phyloP scores from a whole-genome alignment of 2,329 filamentous ascomycete species.

The Plectosphaerella plurivora region DNA sequence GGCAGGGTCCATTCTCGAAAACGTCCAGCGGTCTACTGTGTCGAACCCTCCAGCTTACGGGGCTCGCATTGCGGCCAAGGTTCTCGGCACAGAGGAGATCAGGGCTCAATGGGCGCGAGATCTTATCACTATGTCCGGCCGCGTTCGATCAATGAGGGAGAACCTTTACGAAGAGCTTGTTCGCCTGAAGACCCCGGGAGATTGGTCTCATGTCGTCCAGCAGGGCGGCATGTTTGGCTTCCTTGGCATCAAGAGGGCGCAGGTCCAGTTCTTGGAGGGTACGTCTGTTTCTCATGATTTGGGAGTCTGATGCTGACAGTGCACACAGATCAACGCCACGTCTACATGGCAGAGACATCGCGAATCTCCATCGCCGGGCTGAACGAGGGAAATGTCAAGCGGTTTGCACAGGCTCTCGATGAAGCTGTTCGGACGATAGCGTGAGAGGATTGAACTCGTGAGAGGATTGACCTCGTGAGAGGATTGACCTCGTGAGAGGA shows the following conservation, averaged over 20 bases:
- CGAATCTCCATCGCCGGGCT: constrained; percentile 33
- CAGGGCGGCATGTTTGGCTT: constrained; percentile 37
- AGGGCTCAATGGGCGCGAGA: constrained; percentile 27
- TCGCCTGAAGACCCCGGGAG: constrained; percentile 24
- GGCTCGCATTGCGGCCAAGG: constrained; percentile 25
- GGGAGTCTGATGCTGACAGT: too few species aligned
- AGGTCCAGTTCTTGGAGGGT: constrained; percentile 33
- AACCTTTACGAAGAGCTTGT: constrained; percentile 25
- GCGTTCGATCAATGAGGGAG: constrained; percentile 28
- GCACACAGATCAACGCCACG: constrained; percentile 23
- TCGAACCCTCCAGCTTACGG: constrained; percentile 30
- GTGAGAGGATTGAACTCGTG: too few species aligned
- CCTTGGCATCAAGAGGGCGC: constrained; percentile 42
- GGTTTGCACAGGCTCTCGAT: too few species aligned
- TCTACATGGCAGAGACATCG: constrained; percentile 33
- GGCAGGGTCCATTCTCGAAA: constrained; percentile 23
- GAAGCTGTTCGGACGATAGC: too few species aligned
- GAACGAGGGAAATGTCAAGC: constrained; percentile 26
- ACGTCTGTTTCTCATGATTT: constrained; percentile 2
- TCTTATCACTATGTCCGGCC: constrained; percentile 27
- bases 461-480: too few species aligned
- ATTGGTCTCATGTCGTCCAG: constrained; percentile 29
- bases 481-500: too few species aligned
- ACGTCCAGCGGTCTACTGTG: constrained; percentile 25
- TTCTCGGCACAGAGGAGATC: constrained; percentile 22